Conservation (phyloP, 306 rosid species). For the Quercus mongolica region DNA sequence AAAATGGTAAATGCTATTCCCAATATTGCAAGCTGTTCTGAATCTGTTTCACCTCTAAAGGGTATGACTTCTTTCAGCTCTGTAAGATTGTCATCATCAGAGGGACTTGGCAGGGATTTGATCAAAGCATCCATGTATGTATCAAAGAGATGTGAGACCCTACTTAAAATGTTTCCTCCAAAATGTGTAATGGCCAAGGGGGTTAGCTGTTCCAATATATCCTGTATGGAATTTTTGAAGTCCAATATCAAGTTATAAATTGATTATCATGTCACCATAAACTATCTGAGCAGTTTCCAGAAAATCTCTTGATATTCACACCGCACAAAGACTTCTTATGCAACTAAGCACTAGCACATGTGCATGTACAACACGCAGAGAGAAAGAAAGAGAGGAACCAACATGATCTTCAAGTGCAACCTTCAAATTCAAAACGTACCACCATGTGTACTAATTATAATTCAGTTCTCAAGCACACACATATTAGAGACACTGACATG, state of each 20-base stretch:
- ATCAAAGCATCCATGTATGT: conserved; percentile 84
- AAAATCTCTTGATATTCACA: background rate
- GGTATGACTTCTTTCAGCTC: conserved; percentile 69
- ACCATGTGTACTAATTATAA: background rate
- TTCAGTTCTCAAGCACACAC: background rate
- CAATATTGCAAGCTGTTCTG: conserved; percentile 86
- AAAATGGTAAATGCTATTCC: conserved; percentile 86
- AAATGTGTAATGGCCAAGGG: conserved; percentile 63
- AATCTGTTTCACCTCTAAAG: conserved; percentile 91
- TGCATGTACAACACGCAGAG: conserved; percentile 2
- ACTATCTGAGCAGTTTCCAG: background rate
- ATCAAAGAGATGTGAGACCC: conserved; percentile 75
- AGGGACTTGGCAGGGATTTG: conserved; percentile 79
- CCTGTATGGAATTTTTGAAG: conserved; percentile 44
- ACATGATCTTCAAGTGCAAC: conserved; percentile 3
- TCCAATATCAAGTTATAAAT: background rate
- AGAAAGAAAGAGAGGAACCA: background rate
- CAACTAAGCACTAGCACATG: background rate
- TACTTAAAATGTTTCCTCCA: conserved; percentile 71
- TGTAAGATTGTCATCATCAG: conserved; percentile 83
- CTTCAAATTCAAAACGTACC: background rate
- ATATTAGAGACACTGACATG: background rate
- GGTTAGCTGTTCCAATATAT: conserved; percentile 84
- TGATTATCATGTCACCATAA: background rate
- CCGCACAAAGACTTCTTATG: background rate